These are phyloP conservation scores for Penstemon newberryi DNA, from an alignment of 257 asterid genomes.

Conservation along the genomic window DNA sequence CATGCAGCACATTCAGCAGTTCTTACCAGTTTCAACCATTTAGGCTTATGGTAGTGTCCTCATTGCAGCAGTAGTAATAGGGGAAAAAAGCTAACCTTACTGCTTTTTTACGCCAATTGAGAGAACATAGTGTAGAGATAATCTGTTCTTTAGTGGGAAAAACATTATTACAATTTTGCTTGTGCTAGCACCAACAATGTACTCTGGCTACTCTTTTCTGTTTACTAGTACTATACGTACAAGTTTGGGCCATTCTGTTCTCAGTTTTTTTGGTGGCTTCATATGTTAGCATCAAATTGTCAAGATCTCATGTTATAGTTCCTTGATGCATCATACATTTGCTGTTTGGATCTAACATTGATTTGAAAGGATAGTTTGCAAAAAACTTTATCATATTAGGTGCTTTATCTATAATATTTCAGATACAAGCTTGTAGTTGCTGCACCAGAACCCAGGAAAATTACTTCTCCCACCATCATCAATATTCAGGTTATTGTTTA, in stretches of 20 bases:
- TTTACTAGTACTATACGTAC: background rate
- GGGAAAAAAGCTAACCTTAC: slow-evolving; percentile 9
- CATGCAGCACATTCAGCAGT: background rate
- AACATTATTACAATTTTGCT: background rate
- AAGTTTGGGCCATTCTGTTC: background rate
- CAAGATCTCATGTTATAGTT: slow-evolving; percentile 22
- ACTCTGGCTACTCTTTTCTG: background rate
- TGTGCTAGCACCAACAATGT: background rate
- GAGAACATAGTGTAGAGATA: background rate
- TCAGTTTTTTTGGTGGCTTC: slow-evolving; percentile 12
- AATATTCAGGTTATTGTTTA: slow-evolving; percentile 75
- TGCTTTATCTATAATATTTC: slow-evolving; percentile 31
- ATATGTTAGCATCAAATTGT: slow-evolving; percentile 16
- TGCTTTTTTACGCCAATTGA: slow-evolving; percentile 8
- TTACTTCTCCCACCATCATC: slow-evolving; percentile 75
- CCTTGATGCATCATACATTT: slow-evolving; percentile 8
- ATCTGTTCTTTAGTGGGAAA: slow-evolving; percentile 1
- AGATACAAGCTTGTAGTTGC: slow-evolving; percentile 91
- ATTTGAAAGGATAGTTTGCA: slow-evolving; percentile 9
- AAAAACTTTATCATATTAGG: slow-evolving; percentile 13
- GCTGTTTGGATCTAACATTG: slow-evolving; percentile 5
- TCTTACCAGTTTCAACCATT: background rate
- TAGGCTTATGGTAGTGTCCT: background rate
- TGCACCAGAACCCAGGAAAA: slow-evolving; percentile 84
- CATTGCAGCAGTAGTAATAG: background rate